phyloP scores from a whole-genome alignment of 2,329 filamentous ascomycete genomes.

The Hirsutella rhossiliensis region DNA sequence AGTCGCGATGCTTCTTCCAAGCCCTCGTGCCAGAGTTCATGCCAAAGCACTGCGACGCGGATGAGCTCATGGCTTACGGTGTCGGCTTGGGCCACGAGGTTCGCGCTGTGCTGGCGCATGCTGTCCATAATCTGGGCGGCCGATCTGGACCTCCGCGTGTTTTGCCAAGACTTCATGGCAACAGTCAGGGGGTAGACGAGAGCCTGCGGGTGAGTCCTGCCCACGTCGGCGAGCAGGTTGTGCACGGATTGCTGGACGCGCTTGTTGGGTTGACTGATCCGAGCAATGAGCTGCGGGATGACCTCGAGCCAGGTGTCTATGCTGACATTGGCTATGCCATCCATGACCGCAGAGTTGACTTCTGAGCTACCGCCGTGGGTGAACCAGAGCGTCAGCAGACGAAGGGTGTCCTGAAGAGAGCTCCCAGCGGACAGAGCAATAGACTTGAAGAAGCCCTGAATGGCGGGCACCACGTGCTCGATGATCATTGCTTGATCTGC shows the following conservation, averaged over 20 bases:
- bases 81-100: constrained; percentile 88
- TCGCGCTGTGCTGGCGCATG: constrained; percentile 89
- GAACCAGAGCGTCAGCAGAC: constrained; percentile 92
- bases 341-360: constrained; percentile 77
- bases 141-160: constrained; percentile 71
- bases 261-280: constrained; percentile 91
- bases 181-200: constrained; percentile 95
- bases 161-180: constrained; percentile 86
- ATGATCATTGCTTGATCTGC: constrained; percentile 56
- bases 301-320: constrained; percentile 99
- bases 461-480: constrained; percentile 86
- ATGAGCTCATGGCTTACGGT: constrained; percentile 94
- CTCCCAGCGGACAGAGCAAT: constrained; percentile 86
- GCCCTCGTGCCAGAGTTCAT: constrained; percentile 97
- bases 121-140: constrained; percentile 94
- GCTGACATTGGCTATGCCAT: constrained; percentile 83
- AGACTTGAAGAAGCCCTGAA: constrained; percentile 94
- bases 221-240: constrained; percentile 82
- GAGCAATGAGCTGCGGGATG: constrained; percentile 90
- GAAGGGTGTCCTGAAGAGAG: constrained; percentile 88
- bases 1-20: constrained; percentile 91
- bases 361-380: constrained; percentile 79
- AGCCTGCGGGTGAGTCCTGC: constrained; percentile 87
- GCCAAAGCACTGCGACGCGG: constrained; percentile 92
- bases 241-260: constrained; percentile 85